Evolutionary conservation across 345 rosid species (phyloP), one percentile per base, ranked within the genome.

Genomic region (Kandelia obovata): DNA sequence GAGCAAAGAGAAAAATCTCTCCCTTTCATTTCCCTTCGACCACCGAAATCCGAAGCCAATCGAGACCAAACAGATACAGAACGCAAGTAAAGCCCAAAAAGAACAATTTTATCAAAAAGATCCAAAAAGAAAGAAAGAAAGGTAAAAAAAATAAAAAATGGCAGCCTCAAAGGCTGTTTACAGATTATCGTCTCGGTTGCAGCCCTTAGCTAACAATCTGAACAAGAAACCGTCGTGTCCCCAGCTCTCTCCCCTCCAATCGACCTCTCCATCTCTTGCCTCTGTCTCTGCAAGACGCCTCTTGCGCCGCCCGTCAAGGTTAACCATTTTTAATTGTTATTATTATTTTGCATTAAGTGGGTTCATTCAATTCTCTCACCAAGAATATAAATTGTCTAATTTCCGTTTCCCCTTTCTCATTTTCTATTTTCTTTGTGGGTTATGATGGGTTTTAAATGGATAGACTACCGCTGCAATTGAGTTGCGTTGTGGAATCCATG

Each of bases 381-480:
- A 43, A 43, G 49, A 13, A 3, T 34, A 34, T 7, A 34, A 34
- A 34, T 34, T 11, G 17, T 39, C 47, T 39, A 11, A 39, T 39
- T 53, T 11, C 13, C 58, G 21, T 53, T 53, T 53, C 20, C 7
- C 6, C 10, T 53, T 20, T 6, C 23, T 19, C 9, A 9, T 53
- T 21, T 21, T 21, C 23, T 53, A 21, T 53, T 53, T 53, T 19
- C 26, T 53, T 53, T 53, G 58, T 21, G 26, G 26, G 23, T n/a
- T 53, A 8, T 9, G 1, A 21, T 0, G 27, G 26, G 26, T 9
- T 35, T 66, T 53, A 31, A 25, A 32, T 64, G 67, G 37, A 43
- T 53, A 89, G 91, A 56, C 77, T 87, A 62, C 91, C 91, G 1
- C 62, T 78, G 83, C 89, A 85, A 72, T 68, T 90, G 88, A 80